These are phyloP conservation scores for Russula virescens DNA, from an alignment of 768 basidiomycete species.

Conservation along the genomic window DNA sequence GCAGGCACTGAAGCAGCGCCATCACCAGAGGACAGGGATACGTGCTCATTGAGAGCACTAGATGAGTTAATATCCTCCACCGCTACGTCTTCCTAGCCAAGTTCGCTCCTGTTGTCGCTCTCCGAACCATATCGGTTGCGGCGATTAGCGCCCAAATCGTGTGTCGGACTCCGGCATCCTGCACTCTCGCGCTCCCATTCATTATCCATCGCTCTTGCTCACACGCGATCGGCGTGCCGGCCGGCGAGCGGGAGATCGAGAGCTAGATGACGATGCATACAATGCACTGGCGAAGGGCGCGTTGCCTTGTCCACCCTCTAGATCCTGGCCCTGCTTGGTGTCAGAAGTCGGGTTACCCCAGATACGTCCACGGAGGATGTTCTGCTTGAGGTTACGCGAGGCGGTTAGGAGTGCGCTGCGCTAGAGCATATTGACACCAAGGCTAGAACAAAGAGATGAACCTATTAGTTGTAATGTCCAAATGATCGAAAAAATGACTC, in stretches of 20 bases:
- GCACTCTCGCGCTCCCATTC: slow-evolving; percentile 22
- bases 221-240: not conserved
- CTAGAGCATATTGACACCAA: slow-evolving; percentile 48
- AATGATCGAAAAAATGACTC: slow-evolving; percentile 26
- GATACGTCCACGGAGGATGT: slow-evolving; percentile 52
- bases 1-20: too few species aligned
- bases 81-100: not conserved
- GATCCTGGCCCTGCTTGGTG: slow-evolving; percentile 15
- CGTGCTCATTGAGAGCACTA: not conserved
- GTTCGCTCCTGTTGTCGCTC: slow-evolving; percentile 15
- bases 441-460: slow-evolving; percentile 30
- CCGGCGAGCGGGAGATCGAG: slow-evolving; percentile 29
- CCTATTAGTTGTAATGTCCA: not conserved
- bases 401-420: slow-evolving; percentile 48
- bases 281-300: slow-evolving; percentile 28
- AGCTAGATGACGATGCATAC: slow-evolving; percentile 35
- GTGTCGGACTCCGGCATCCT: slow-evolving; percentile 5
- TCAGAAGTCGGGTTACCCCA: slow-evolving; percentile 35
- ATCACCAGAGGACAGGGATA: not conserved
- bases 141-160: not conserved
- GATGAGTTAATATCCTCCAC: not conserved
- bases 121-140: not conserved
- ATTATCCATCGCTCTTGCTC: slow-evolving; percentile 11
- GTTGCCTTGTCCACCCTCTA: slow-evolving; percentile 3
- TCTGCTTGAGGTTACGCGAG: slow-evolving; percentile 51